These are phyloP conservation scores for Cytidiella melzeri DNA, from an alignment of 768 basidiomycete genomes.

Conservation along the genomic window DNA sequence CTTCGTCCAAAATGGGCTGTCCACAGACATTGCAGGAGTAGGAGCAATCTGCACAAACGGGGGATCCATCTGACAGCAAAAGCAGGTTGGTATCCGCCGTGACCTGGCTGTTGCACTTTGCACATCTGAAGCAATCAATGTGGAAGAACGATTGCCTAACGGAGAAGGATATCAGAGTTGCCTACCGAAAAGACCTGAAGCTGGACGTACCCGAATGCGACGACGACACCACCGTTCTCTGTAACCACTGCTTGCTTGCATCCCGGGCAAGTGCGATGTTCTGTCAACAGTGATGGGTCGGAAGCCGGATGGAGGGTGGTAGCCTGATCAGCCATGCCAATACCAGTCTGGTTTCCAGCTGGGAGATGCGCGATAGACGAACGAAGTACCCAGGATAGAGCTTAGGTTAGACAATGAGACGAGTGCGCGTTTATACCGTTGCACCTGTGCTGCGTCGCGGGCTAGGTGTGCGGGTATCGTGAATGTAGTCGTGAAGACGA, in stretches of 20 bases:
- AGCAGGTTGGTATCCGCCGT: constrained; percentile 97
- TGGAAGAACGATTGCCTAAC: constrained; percentile 89
- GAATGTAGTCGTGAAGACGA: neutral
- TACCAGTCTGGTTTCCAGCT: too few species aligned
- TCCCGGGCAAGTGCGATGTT: constrained; percentile 71
- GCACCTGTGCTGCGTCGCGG: neutral
- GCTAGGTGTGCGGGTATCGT: neutral
- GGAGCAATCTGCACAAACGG: constrained; percentile 89
- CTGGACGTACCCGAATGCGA: constrained; percentile 84
- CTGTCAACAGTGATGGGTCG: constrained; percentile 21
- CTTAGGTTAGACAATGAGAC: neutral
- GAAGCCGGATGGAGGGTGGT: constrained; percentile 3
- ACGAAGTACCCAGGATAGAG: neutral
- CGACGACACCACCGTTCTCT: constrained; percentile 81
- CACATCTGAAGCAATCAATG: constrained; percentile 93
- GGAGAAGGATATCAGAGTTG: constrained; percentile 3
- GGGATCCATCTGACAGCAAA: constrained; percentile 94
- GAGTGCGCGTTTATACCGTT: neutral
- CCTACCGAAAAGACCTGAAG: neutral
- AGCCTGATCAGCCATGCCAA: neutral
- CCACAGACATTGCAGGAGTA: constrained; percentile 95
- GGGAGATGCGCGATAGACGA: neutral
- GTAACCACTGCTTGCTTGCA: constrained; percentile 77
- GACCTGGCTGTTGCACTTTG: constrained; percentile 89
- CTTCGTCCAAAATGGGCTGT: constrained; percentile 93